Conservation (phyloP, 1,284 basidiomycete species). For the Coniferiporia sulphurascens region DNA sequence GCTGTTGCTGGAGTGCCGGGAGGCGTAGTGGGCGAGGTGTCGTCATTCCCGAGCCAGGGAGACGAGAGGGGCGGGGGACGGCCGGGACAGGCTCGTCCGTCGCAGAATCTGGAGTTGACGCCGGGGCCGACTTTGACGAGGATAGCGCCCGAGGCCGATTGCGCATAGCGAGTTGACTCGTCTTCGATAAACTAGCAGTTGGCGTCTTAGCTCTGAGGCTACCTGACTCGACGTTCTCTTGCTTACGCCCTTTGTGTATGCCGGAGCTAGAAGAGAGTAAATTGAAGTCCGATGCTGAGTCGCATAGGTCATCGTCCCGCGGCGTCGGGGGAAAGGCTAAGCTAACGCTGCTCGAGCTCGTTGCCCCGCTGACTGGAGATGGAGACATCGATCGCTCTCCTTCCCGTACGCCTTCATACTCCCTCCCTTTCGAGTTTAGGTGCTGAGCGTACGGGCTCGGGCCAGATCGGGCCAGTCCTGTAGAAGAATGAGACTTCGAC, state of each 20-base stretch:
- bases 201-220: slow-evolving; percentile 8
- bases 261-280: not conserved
- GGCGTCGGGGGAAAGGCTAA: slow-evolving; percentile 16
- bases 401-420: not conserved
- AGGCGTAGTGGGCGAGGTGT: slow-evolving; percentile 20
- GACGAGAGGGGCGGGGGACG: not conserved
- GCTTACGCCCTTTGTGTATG: not conserved
- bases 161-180: not conserved
- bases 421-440: not conserved
- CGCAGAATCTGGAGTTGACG: slow-evolving; percentile 1
- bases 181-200: not conserved
- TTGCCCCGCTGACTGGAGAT: slow-evolving; percentile 3
- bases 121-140: slow-evolving; percentile 6
- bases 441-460: not conserved
- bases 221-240: not conserved
- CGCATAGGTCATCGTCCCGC: slow-evolving; percentile 3
- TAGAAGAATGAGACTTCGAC: slow-evolving; percentile 7
- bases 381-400: slow-evolving; percentile 10
- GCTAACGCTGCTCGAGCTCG: slow-evolving; percentile 14
- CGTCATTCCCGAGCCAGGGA: not conserved
- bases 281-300: not conserved
- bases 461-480: not conserved
- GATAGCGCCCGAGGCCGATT: slow-evolving; percentile 1
- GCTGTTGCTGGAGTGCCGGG: slow-evolving; percentile 11
- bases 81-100: not conserved